These are phyloP conservation scores for Colletotrichum costaricense DNA, from an alignment of 2,329 filamentous ascomycete genomes.

Conservation along the genomic window DNA sequence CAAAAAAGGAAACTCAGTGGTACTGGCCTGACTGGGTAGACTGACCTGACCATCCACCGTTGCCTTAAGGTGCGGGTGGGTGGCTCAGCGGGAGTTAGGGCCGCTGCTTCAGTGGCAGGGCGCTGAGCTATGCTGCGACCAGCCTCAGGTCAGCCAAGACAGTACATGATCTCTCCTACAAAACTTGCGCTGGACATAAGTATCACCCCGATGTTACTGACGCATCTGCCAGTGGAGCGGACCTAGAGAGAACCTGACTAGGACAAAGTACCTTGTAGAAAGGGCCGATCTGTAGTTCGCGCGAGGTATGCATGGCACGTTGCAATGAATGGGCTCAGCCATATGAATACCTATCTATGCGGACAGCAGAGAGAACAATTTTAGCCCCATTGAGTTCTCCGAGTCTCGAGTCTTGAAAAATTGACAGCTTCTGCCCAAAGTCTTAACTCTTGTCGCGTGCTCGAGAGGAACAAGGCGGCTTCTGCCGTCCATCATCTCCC, in stretches of 20 bases:
- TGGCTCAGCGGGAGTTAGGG: not conserved
- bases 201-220: not conserved
- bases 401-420: not conserved
- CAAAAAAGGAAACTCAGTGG: not conserved
- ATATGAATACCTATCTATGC: not conserved
- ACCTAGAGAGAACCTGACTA: not conserved
- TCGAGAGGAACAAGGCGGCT: not conserved
- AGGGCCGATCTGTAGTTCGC: not conserved
- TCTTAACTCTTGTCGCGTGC: not conserved
- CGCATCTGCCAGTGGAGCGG: not conserved
- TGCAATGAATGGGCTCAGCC: not conserved
- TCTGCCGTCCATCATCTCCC: constrained; percentile 2
- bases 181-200: not conserved
- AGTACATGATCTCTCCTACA: not conserved
- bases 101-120: not conserved
- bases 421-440: not conserved
- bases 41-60: not conserved
- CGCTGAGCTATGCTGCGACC: not conserved
- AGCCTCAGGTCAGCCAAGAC: not conserved
- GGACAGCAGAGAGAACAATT: not conserved
- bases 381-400: too few relatives aligned
- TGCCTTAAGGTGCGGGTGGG: not conserved
- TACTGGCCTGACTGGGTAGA: not conserved
- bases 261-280: not conserved
- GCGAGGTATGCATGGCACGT: not conserved